Conservation (phyloP, 108 stramenopile species). For the Nitzschia sp. region DNA sequence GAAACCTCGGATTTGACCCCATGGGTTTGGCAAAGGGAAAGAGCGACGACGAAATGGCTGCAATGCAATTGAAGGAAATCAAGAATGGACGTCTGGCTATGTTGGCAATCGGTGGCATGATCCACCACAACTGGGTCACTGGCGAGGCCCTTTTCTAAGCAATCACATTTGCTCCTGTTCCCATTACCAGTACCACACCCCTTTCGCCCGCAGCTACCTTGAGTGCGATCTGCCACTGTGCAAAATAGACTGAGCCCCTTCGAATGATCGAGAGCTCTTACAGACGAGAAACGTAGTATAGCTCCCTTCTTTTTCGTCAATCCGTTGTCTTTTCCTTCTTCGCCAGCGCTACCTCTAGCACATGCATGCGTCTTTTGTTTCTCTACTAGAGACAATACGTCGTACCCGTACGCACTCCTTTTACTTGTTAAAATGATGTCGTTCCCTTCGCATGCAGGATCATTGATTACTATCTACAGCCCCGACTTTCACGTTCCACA, state of each 20-base stretch:
- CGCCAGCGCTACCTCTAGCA: no score
- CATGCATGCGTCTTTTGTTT: no score
- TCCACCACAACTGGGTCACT: conserved; percentile 89
- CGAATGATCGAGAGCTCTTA: background rate
- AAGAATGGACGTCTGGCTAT: conserved; percentile 91
- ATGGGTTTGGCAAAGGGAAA: conserved; percentile 67
- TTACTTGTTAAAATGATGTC: no score
- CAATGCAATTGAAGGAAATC: conserved; percentile 78
- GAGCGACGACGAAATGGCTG: conserved; percentile 61
- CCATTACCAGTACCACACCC: background rate
- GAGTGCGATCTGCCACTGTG: background rate
- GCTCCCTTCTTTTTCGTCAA: conserved; percentile 1
- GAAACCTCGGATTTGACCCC: conserved; percentile 85
- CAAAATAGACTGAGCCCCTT: background rate
- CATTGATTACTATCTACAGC: no score
- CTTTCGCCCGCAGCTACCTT: conserved; percentile 2
- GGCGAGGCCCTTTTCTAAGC: conserved; percentile 65
- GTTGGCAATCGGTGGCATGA: conserved; percentile 90
- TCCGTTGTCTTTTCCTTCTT: background rate
- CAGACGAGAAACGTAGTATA: background rate
- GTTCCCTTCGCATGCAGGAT: no score
- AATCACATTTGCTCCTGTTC: background rate
- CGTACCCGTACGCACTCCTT: no score
- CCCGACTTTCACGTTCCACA: conserved; percentile 10
- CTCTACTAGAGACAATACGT: background rate